These are phyloP conservation scores for Trapa incisa DNA, from an alignment of 345 rosid genomes.

Conservation along the genomic window DNA sequence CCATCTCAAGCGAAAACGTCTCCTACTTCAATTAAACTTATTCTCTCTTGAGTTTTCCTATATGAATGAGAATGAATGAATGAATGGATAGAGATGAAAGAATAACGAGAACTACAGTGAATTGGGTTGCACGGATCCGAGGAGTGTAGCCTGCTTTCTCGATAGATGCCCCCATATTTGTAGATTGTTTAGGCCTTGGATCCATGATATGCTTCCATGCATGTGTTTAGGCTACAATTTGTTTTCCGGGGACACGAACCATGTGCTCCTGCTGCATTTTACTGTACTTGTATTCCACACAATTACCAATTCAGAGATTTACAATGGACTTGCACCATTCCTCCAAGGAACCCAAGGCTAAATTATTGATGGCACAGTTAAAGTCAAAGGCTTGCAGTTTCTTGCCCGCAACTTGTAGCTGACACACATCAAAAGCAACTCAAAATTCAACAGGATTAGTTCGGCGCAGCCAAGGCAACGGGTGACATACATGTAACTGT, in stretches of 20 bases:
- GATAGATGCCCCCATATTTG: background rate
- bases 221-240: background rate
- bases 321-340: background rate
- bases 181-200: background rate
- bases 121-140: background rate
- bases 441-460: no score
- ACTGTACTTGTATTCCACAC: background rate
- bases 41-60: background rate
- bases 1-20: slow-evolving; percentile 55
- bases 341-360: no score
- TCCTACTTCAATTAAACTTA: slow-evolving; percentile 52
- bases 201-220: background rate
- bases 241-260: background rate
- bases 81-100: background rate
- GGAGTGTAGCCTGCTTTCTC: background rate
- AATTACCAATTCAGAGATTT: background rate
- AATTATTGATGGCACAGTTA: no score
- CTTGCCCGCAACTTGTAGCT: no score
- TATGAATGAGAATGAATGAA: background rate
- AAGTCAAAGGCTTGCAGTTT: no score
- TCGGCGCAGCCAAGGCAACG: no score
- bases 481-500: no score
- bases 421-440: no score
- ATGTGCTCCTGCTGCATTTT: background rate
- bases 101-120: background rate